Base-by-base conservation (phyloP, 202 grass and related monocot genomes). In the Panicum hallii region DNA sequence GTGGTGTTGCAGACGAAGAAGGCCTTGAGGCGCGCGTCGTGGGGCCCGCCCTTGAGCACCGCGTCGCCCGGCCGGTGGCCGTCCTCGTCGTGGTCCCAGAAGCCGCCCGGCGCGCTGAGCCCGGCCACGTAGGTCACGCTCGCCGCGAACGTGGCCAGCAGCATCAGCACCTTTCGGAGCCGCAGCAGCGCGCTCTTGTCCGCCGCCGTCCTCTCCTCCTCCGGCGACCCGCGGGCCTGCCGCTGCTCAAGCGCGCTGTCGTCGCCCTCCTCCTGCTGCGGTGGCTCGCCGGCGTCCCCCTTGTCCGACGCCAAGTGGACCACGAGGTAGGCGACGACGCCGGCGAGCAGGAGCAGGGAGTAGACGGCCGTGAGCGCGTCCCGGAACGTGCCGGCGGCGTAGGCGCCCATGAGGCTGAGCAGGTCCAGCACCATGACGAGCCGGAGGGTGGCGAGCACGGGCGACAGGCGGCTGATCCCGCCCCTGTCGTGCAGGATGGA, bases 1-100 rank as follows among this genome's bases (percentile, higher is more conserved):
- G 82, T 77, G 38, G 82, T 36, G 82, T 84, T 69, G 63, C 15
- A 84, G 63, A 84, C 1, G 82, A 84, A 77, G 63, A 84, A 84
- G 1, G 63, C 28, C 15, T n/a, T 20, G 9, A 84, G 63, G 49
- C 82, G 61, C 10, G 36, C 23, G 14, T 55, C 62, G 72, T 84
- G 57, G 36, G 1, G 19, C 1, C 78, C 77, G 0, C 32, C 82
- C 9, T n/a, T 54, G 56, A 84, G 82, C 0, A 76, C 9, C 0
- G 82, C 34, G 0, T 45, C 5, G 7, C 80, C 55, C 0, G 69
- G 26, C 3, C 4, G 0, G 56, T 63, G 44, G 16, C 11, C 68
- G 32, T 1, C 58, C 2, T 65, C 44, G 11, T 0, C 0, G 56
- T 83, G 5, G 70, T 28, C 47, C 70, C 81, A 83, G 70, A 83